Evolutionary conservation across 2,329 filamentous ascomycete species (phyloP).

Genomic region (Cadophora malorum): DNA sequence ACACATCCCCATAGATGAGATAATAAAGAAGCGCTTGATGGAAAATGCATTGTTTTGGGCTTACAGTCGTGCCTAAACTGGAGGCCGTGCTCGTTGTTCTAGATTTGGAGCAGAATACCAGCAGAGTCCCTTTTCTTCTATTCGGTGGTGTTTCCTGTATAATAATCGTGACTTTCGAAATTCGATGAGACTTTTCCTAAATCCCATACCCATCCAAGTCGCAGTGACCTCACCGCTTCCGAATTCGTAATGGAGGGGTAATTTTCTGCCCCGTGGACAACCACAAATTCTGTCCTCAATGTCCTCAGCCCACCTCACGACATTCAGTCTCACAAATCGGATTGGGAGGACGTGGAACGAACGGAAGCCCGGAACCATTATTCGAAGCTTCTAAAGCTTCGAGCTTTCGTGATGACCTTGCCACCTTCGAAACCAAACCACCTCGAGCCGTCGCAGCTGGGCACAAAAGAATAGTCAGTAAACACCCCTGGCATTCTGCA

Average conservation of each 20-base stretch:
- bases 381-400: neutral
- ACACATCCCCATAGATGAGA: slow-evolving; percentile 54
- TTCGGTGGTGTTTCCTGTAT: slow-evolving; percentile 14
- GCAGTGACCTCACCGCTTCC: slow-evolving; percentile 26
- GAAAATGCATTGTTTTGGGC: slow-evolving; percentile 40
- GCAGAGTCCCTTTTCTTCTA: slow-evolving; percentile 36
- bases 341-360: neutral
- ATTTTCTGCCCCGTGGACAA: slow-evolving; percentile 26
- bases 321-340: neutral
- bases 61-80: slow-evolving; percentile 38
- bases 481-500: slow-evolving; percentile 17
- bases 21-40: slow-evolving; percentile 39
- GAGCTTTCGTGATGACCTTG: slow-evolving; percentile 30
- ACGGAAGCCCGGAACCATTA: neutral
- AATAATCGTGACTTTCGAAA: slow-evolving; percentile 25
- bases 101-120: slow-evolving; percentile 46
- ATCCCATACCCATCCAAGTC: neutral
- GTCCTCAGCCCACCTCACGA: neutral
- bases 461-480: slow-evolving; percentile 85
- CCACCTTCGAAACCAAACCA: slow-evolving; percentile 59
- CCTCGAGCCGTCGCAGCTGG: slow-evolving; percentile 77
- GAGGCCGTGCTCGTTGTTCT: slow-evolving; percentile 41
- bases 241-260: slow-evolving; percentile 19
- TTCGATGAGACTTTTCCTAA: slow-evolving; percentile 5
- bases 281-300: neutral